Evolutionary conservation across 2,329 filamentous ascomycete genomes (phyloP), one percentile per base, ranked within the genome.

Genomic region (Emmonsiellopsis sp.): DNA sequence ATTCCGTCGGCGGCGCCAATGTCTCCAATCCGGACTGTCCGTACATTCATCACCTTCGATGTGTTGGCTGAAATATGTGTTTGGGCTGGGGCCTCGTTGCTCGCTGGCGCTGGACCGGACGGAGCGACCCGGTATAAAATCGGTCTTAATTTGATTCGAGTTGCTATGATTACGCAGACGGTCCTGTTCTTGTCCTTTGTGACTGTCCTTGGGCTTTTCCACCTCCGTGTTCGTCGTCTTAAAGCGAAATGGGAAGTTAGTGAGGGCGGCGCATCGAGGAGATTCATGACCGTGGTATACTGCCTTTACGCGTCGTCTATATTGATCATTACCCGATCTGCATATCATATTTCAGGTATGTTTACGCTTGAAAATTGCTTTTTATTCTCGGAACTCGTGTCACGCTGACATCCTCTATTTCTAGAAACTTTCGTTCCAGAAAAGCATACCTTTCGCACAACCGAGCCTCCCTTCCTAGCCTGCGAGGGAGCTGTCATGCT

Each of bases 271-370:
- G 51, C 31, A 32, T 36, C 27, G 3, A 48, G 51, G 34, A 53
- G 45, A 27, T 40, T 56, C 14, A 56, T 49, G 36, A 14, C 17
- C 34, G 54, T 56, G n/a, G 46, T 49, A 13, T 53, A 51, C 36
- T 49, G 32, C 34, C 17, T 56, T 11, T 56, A 56, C 42, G 36
- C 34, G 5, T 56, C 54, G n/a, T 53, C 54, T 9, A n/a, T 56
- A 13, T 51, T 56, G 7, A 56, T 56, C 31, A 44, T 49, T 5
- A 49, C 39, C 27, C 45, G 54, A 46, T 56, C 54, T 5, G 46
- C 45, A n/a, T 56, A 53, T 40, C 54, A 56, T 43, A 56, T 56
- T 47, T 45, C 51, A 10, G 54, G 54, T 53, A 51, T 43, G 40
- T 43, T 37, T 32, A 7, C 33, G 21, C 37, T 13, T 14, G 10